Evolutionary conservation across 2,329 filamentous ascomycete species (phyloP), one percentile per base, ranked within the genome.

Genomic region (Periconia macrospinosa): DNA sequence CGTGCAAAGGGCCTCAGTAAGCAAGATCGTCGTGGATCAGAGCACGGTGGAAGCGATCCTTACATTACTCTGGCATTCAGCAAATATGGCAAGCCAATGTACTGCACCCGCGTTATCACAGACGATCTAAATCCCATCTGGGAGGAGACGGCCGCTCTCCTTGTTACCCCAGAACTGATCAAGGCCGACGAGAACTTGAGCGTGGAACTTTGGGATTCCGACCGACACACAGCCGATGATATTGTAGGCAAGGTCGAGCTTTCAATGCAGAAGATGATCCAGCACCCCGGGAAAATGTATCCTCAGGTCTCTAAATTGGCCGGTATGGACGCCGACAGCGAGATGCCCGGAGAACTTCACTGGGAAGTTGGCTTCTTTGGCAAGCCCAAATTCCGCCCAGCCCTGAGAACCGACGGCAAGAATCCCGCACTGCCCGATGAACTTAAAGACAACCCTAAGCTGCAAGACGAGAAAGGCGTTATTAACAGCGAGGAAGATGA

Each of bases 341-440:
- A 84, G 47, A 97, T 97, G 92, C 94, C 94, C 0, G 93, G 94
- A 27, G 88, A 96, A 68, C 82, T 99, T 40, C 87, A 95, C 69
- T 97, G 93, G 93, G 93, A 97, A 72, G 91, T 97, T 45, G 94
- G 93, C 7, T 97, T 89, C 77, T 97, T 97, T 65, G 87, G 88
- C 63, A 97, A 96, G 77, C 91, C 92, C 1, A 86, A 92, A 61
- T 92, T 97, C 76, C 84, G 93, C 50, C 85, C 87, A 58, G 91
- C 91, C 13, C 81, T 97, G 44, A 84, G 91, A 41, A 96, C 92
- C 0, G 90, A 95, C 68, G 93, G 93, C 42, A 91, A 91, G 75
- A 89, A 96, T 70, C 82, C 86, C 54, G 87, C 83, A 54, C 80
- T 97, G 2, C 91, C 91, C 2, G 82, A 87, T 53, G 83, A 86